Base-by-base conservation (phyloP, 2,329 filamentous ascomycete genomes). In the Endoconidiophora polonica region DNA sequence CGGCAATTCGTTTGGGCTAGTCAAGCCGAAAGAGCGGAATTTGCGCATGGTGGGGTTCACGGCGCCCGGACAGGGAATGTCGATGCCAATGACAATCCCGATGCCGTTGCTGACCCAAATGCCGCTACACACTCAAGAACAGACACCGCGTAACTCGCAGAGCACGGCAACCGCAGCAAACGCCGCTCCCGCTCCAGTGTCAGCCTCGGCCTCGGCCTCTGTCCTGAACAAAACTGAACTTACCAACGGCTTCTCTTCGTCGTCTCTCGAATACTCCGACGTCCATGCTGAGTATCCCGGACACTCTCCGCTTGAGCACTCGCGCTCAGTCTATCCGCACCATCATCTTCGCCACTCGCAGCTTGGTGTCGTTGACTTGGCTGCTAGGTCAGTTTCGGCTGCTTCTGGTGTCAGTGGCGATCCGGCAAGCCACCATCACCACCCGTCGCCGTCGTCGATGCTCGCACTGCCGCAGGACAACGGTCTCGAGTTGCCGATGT, bases 401-500 rank as follows among this genome's bases (percentile, higher is more conserved):
- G 29, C 29, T 33, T 33, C 29, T 10, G 29, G 29, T 33, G 4
- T 12, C 7, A 5, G 7, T 29, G 26, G 6, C 26, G 26, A 29
- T 10, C 10, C 26, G 10, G 26, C 6, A 7, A 29, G 26, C 29
- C 29, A 40, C 10, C n/a, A 16, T 7, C 33, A 46, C 12, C 44
- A 46, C 29, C 26, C 26, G 33, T 51, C 44, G 10, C 49, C 49
- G n/a, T 38, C 16, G 6, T 33, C 7, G 14, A n/a, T 24, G 40
- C 16, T 37, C 16, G 9, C 16, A 9, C 9, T 36, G 14, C 38
- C 20, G 3, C 18, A 29, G 7, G 40, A 44, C 18, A 23, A 33
- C 2, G 79, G 84, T 57, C 73, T 79, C 46, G 81, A 83, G 52
- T 71, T 87, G 24, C 83, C 83, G 1, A 82, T 82, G 1, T 85